phyloP scores from a whole-genome alignment of 2,329 filamentous ascomycete genomes.

The Whalleya microplaca region DNA sequence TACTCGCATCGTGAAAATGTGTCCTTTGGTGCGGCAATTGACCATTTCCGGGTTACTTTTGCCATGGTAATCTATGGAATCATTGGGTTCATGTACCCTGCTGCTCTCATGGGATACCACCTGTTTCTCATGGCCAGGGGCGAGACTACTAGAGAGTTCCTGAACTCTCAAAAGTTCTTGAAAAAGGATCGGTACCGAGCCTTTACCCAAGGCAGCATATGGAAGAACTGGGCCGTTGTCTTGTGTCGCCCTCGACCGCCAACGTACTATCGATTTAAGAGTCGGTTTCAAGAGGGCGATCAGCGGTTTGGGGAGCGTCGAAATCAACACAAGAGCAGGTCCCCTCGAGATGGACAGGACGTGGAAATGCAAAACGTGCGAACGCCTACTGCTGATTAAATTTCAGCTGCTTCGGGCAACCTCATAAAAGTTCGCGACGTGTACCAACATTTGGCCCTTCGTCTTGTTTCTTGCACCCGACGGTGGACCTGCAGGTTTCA shows the following conservation, averaged over 20 bases:
- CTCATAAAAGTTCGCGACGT: slow-evolving; percentile 26
- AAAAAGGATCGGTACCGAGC: slow-evolving; percentile 91
- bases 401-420: slow-evolving; percentile 50
- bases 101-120: slow-evolving; percentile 85
- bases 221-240: slow-evolving; percentile 81
- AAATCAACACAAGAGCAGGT: slow-evolving; percentile 53
- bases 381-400: slow-evolving; percentile 51
- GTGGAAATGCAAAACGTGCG: slow-evolving; percentile 76
- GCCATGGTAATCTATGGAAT: slow-evolving; percentile 86
- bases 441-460: not conserved
- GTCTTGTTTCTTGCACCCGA: slow-evolving; percentile 1
- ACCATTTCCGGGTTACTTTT: slow-evolving; percentile 77
- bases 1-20: slow-evolving; percentile 68
- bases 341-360: slow-evolving; percentile 55
- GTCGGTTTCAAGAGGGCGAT: slow-evolving; percentile 75
- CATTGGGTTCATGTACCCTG: slow-evolving; percentile 77
- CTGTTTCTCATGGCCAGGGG: slow-evolving; percentile 87
- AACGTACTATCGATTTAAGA: slow-evolving; percentile 88
- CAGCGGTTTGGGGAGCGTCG: slow-evolving; percentile 72
- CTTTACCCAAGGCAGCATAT: slow-evolving; percentile 76
- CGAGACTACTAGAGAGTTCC: slow-evolving; percentile 94
- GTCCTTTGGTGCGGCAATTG: slow-evolving; percentile 70
- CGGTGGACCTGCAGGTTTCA: not conserved
- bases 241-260: slow-evolving; percentile 83
- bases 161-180: slow-evolving; percentile 93